A percentile compares a stretch with the other conserved stretches of the same genome.
phyloP scores from a whole-genome alignment of 163 green algal genomes.

The Scenedesmus sp. region DNA sequence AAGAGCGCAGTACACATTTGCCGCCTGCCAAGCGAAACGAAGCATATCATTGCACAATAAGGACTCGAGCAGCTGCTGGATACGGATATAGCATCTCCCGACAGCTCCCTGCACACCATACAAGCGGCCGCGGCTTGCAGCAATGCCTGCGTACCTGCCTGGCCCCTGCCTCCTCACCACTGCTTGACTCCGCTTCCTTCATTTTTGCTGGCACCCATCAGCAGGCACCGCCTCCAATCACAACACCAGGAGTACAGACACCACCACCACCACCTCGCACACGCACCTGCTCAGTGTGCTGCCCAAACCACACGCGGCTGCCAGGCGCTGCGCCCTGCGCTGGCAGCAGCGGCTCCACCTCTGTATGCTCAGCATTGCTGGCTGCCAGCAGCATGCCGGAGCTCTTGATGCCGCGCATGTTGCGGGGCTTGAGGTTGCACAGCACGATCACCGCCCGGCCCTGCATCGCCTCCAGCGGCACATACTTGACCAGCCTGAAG shows the following conservation, averaged over 20 bases:
- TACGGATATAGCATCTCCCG: background rate
- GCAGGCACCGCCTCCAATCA: no score
- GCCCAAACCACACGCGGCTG: conserved; percentile 70
- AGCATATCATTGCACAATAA: background rate
- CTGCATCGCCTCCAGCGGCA: conserved; percentile 75
- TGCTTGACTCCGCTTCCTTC: no score
- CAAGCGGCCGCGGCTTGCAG: no score
- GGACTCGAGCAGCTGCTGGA: background rate
- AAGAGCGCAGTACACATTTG: background rate
- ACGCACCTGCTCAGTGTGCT: conserved; percentile 65
- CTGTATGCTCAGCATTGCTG: conserved; percentile 84
- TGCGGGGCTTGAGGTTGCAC: conserved; percentile 94
- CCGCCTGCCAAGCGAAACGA: no score
- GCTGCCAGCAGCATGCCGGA: conserved; percentile 93
- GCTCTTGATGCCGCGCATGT: conserved; percentile 78
- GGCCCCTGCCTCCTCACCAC: background rate
- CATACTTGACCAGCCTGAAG: conserved; percentile 73
- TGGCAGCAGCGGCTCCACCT: conserved; percentile 87
- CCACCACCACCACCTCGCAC: background rate
- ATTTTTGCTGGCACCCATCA: no score
- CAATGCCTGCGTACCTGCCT: background rate
- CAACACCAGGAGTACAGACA: background rate
- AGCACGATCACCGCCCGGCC: conserved; percentile 81
- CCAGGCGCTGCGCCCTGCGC: conserved; percentile 72
- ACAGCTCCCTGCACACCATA: background rate